Percentiles rank a stretch among this genome's conserved stretches.
Evolutionary conservation across 768 basidiomycete genomes (phyloP).

Genomic region (Mycena haematopus): DNA sequence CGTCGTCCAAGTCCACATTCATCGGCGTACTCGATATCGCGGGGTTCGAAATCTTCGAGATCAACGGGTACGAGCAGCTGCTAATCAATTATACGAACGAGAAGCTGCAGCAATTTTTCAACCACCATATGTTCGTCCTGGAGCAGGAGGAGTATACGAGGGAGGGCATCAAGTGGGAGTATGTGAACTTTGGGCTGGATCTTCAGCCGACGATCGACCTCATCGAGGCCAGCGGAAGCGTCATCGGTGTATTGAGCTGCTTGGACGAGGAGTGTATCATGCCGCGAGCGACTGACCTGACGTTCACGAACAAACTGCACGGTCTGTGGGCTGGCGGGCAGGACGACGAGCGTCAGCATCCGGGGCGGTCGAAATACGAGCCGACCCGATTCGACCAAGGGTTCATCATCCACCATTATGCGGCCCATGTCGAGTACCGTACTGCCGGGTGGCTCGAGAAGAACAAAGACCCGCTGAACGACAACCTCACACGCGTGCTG

Average conservation of each 20-base stretch:
- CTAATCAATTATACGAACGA: conserved; percentile 99
- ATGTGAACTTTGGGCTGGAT: conserved; percentile 97
- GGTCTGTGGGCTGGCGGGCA: conserved; percentile 70
- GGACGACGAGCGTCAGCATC: conserved; percentile 63
- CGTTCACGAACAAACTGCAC: conserved; percentile 93
- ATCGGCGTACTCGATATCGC: conserved; percentile 99
- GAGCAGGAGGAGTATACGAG: conserved; percentile 99
- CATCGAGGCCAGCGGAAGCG: conserved; percentile 83
- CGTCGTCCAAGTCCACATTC: conserved; percentile 89
- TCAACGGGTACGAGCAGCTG: conserved; percentile 96
- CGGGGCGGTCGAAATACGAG: conserved; percentile 83
- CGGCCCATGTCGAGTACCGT: conserved; percentile 94
- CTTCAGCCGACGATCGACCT: conserved; percentile 98
- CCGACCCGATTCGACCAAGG: conserved; percentile 91
- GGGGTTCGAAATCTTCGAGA: conserved; percentile 96
- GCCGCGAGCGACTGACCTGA: conserved; percentile 96
- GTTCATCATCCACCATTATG: conserved; percentile 95
- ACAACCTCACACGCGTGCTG: conserved; percentile 90
- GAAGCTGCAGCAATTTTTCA: conserved; percentile 97
- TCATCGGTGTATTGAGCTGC: conserved; percentile 90
- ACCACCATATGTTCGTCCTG: conserved; percentile 99
- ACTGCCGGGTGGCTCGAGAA: conserved; percentile 98
- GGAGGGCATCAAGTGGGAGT: conserved; percentile 97
- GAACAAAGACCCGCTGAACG: conserved; percentile 98
- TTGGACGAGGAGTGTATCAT: conserved; percentile 99